A percentile compares a stretch with the other conserved stretches of the same genome.
Evolutionary conservation across 257 asterid genomes (phyloP).

Genomic region (Przewalskia tangutica): DNA sequence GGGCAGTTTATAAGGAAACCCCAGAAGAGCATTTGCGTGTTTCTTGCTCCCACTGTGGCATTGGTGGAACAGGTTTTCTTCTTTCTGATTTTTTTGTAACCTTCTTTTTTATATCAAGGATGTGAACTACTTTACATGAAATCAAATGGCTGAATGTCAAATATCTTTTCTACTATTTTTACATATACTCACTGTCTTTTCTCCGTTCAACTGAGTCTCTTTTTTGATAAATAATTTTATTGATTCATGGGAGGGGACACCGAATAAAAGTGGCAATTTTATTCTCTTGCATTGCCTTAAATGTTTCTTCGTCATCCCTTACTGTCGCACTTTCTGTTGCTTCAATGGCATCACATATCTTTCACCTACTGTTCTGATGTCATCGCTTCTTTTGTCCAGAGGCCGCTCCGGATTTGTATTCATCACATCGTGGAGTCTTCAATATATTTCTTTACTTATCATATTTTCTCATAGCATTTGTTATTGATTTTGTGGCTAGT

Average conservation of each 20-base stretch:
- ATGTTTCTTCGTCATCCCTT: not conserved
- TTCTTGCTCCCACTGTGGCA: slow-evolving; percentile 95
- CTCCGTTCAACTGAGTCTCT: not conserved
- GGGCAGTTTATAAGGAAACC: slow-evolving; percentile 75
- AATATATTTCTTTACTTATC: not conserved
- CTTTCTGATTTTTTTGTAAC: not conserved
- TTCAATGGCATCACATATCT: not conserved
- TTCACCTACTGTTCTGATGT: not conserved
- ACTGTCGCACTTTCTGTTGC: not conserved
- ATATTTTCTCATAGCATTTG: not conserved
- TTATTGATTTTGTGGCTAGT: not conserved
- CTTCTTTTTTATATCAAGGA: not conserved
- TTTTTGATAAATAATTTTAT: not conserved
- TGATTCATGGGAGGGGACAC: not conserved
- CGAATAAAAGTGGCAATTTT: not conserved
- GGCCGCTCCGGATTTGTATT: not conserved
- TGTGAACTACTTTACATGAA: not conserved
- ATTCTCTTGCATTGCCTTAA: not conserved
- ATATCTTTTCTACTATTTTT: not conserved
- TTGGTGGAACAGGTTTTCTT: slow-evolving; percentile 80
- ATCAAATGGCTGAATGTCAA: not conserved
- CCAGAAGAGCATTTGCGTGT: slow-evolving; percentile 69
- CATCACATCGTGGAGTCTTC: not conserved
- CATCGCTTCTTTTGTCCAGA: not conserved
- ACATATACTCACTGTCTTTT: not conserved